Evolutionary conservation across 129 eudicot species (phyloP), one percentile per base, ranked within the genome.

Genomic region (Rutidosis leptorrhynchoides): DNA sequence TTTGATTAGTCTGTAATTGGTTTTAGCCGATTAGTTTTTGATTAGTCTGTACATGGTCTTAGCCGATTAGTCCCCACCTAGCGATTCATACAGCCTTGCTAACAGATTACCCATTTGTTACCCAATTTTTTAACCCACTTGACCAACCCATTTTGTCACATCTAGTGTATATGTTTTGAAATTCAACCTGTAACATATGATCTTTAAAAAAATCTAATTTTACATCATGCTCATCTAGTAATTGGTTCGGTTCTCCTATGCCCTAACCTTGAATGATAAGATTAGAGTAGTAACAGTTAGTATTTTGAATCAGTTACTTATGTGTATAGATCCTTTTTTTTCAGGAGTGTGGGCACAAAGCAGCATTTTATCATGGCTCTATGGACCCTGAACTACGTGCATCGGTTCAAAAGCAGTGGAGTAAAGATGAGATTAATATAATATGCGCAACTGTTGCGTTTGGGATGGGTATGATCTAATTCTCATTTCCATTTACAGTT

Each of bases 361-460:
- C 88, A 76, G 94, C 88, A 17, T 94, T 89, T 83, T 94, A 94
- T 74, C 99, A 94, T 77, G 99, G 95, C 28, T 83, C 86, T 67
- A 87, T 94, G 97, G 99, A 94, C 33, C 74, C 95, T 77, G 79
- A 85, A 60, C 83, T 79, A 22, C 90, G 97, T 59, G 82, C 97
- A 48, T 69, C 42, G 35, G 75, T 89, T 65, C 99, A 94, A 82
- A 81, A 75, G 64, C 90, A 84, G 65, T 94, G 99, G 99, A 94
- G 99, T 78, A 94, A 86, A 78, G 99, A 94, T 78, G 97, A 84
- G 52, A 81, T 94, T 65, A 86, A 89, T 63, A 79, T 94, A 40
- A 94, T 94, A 59, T 94, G 99, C 78, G 99, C 99, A 71, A 94
- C 99, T 37, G 95, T 94, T 70, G 99, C 99, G 10, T 94, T 94